Evolutionary conservation across 352 stramenopile genomes (phyloP).

Genomic region (Globisporangium middletonii): DNA sequence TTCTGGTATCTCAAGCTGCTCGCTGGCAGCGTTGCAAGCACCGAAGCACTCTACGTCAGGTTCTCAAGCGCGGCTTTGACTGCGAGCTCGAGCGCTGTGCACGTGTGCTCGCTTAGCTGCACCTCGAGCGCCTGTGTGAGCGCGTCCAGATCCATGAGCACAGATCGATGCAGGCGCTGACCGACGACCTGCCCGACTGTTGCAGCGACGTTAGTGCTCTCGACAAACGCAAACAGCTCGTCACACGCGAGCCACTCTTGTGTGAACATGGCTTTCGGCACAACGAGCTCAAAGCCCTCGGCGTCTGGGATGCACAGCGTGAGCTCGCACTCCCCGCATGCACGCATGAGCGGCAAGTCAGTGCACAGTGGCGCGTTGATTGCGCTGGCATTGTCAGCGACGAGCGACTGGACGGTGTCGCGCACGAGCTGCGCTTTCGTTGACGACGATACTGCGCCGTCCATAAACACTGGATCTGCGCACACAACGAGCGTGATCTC

Average conservation of each 20-base stretch:
- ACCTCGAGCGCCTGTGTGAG: conserved; percentile 4
- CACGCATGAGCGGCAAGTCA: conserved; percentile 8
- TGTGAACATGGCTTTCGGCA: conserved; percentile 15
- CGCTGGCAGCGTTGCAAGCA: no score
- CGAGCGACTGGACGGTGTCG: conserved; percentile 2
- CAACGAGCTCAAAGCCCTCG: conserved; percentile 13
- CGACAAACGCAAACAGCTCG: conserved; percentile 14
- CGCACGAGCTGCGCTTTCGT: conserved; percentile 12
- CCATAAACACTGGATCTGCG: conserved; percentile 4
- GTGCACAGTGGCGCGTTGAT: background rate
- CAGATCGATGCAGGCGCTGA: conserved; percentile 2
- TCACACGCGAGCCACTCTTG: conserved; percentile 16
- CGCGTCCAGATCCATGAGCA: conserved; percentile 3
- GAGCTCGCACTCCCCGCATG: conserved; percentile 9
- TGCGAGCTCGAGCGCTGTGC: conserved; percentile 3
- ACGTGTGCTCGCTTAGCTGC: conserved; percentile 3
- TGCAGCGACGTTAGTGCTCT: conserved; percentile 6
- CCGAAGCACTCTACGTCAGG: background rate
- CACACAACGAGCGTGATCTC: conserved; percentile 7
- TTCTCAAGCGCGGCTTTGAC: background rate
- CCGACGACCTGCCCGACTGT: conserved; percentile 12
- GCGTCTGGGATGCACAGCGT: conserved; percentile 15
- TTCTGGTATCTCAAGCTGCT: no score
- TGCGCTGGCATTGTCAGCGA: background rate
- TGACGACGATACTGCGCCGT: conserved; percentile 3